A percentile compares a stretch with the other conserved stretches of the same genome.
These are phyloP conservation scores for Pichia inconspicua DNA, from an alignment of 1,139 yeast species.

Conservation along the genomic window DNA sequence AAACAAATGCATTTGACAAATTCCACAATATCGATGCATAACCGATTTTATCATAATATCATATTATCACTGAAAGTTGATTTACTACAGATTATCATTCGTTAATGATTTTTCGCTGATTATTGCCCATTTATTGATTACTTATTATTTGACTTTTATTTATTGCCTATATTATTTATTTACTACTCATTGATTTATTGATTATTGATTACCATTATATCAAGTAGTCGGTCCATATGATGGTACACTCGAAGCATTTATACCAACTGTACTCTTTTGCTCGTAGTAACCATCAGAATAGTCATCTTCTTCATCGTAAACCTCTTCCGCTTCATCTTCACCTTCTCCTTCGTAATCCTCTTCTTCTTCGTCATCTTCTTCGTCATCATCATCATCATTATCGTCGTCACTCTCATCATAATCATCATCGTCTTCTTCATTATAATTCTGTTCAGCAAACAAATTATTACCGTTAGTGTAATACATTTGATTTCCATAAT, in stretches of 20 bases:
- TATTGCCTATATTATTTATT: too few species aligned
- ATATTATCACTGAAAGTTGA: too few species aligned
- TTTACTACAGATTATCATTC: too few species aligned
- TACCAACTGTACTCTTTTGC: background rate
- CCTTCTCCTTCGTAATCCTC: slow-evolving; percentile 10
- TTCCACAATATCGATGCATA: slow-evolving; percentile 21
- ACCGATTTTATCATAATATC: too few species aligned
- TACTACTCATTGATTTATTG: too few species aligned
- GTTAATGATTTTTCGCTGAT: too few species aligned
- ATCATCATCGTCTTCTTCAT: slow-evolving; percentile 11
- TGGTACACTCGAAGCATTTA: background rate
- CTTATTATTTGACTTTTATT: too few species aligned
- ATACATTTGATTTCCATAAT: background rate
- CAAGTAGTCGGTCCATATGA: slow-evolving; percentile 1
- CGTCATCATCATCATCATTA: slow-evolving; percentile 7
- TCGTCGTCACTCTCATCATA: slow-evolving; percentile 3
- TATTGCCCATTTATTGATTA: too few species aligned
- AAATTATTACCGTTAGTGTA: background rate
- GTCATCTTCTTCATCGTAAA: slow-evolving; percentile 6
- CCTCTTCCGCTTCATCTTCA: slow-evolving; percentile 5
- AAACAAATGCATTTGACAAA: slow-evolving; percentile 30
- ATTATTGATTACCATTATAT: background rate
- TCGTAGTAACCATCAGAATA: slow-evolving; percentile 1
- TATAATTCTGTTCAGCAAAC: background rate
- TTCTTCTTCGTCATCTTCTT: slow-evolving; percentile 10